Percentiles rank a stretch among this genome's conserved stretches.
phyloP scores from a whole-genome alignment of 352 stramenopile species.

The Phytopythium delawarense region DNA sequence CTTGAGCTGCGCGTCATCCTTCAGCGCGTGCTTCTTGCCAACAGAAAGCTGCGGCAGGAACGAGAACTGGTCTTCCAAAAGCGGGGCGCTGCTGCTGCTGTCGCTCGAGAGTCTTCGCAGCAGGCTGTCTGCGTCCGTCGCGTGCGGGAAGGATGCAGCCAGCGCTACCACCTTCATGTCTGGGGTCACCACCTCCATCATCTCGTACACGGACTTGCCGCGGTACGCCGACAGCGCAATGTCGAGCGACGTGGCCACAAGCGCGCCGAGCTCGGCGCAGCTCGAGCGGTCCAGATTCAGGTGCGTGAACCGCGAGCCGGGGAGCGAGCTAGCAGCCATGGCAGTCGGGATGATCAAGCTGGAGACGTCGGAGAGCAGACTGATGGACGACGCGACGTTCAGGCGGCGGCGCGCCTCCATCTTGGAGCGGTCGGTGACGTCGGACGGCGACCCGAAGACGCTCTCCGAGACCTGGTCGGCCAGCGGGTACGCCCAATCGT shows the following conservation, averaged over 20 bases:
- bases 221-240: conserved; percentile 40
- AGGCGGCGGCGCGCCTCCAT: conserved; percentile 47
- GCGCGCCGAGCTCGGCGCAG: conserved; percentile 21
- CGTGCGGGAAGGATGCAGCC: conserved; percentile 35
- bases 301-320: conserved; percentile 21
- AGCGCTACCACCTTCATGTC: conserved; percentile 63
- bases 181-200: conserved; percentile 39
- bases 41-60: conserved; percentile 33
- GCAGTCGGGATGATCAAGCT: conserved; percentile 54
- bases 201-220: conserved; percentile 25
- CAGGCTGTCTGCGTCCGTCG: conserved; percentile 25
- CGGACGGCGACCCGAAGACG: conserved; percentile 27
- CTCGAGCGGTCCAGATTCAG: conserved; percentile 23
- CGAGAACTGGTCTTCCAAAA: conserved; percentile 22
- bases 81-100: conserved; percentile 5
- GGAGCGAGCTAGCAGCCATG: conserved; percentile 28
- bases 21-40: neutral
- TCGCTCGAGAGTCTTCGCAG: conserved; percentile 22
- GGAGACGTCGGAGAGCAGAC: conserved; percentile 52
- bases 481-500: conserved; percentile 72
- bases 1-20: conserved; percentile 11
- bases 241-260: conserved; percentile 54
- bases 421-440: conserved; percentile 53
- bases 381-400: conserved; percentile 64
- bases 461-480: conserved; percentile 36